Conservation (phyloP, 164 flowering plant genomes). For the Vitis amurensis region DNA sequence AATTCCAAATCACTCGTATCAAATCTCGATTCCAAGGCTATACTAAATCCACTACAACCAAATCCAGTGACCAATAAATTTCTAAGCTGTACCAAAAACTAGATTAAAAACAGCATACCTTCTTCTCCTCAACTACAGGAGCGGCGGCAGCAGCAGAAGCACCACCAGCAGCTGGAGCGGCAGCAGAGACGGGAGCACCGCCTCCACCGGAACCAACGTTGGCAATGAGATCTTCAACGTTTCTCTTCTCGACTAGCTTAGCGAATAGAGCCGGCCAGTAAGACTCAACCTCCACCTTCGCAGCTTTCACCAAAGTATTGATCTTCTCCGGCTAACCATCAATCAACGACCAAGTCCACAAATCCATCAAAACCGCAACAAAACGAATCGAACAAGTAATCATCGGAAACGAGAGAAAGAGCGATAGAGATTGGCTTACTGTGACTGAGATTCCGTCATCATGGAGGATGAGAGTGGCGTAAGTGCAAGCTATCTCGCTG, state of each 20-base stretch:
- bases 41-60: too few relatives aligned
- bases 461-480: slow-evolving; percentile 33
- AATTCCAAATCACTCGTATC: too few relatives aligned
- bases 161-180: slow-evolving; percentile 15
- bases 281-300: slow-evolving; percentile 32
- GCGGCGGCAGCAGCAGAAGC: slow-evolving; percentile 30
- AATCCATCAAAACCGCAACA: background rate
- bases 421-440: slow-evolving; percentile 8
- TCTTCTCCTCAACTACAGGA: slow-evolving; percentile 30
- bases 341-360: background rate
- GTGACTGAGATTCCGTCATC: slow-evolving; percentile 43
- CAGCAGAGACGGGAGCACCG: slow-evolving; percentile 21
- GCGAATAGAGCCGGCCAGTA: slow-evolving; percentile 46
- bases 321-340: slow-evolving; percentile 39
- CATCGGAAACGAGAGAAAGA: background rate
- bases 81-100: too few relatives aligned
- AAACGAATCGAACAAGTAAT: background rate
- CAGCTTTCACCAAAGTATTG: slow-evolving; percentile 29
- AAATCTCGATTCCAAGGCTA: too few relatives aligned
- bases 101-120: background rate
- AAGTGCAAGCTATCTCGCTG: slow-evolving; percentile 39
- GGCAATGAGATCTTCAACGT: slow-evolving; percentile 34
- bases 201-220: slow-evolving; percentile 37
- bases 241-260: slow-evolving; percentile 40
- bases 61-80: too few relatives aligned